phyloP scores from a whole-genome alignment of 805 yeast species.

The Monosporozyma aquatica region DNA sequence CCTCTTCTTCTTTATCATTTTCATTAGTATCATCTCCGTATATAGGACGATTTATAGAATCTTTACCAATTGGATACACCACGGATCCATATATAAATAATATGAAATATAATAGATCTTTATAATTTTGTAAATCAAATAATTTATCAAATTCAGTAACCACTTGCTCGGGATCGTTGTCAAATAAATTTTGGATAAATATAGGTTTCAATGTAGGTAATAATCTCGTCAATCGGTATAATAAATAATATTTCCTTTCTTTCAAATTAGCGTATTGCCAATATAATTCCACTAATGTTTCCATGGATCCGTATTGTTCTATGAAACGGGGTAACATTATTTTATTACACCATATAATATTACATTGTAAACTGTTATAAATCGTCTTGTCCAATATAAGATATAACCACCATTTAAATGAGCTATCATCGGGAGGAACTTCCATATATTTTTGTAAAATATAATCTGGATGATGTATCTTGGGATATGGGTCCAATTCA shows the following conservation, averaged over 20 bases:
- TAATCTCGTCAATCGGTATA: conserved; percentile 17
- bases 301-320: neutral
- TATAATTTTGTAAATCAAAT: conserved; percentile 14
- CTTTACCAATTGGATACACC: conserved; percentile 15
- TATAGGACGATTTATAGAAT: no score
- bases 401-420: conserved; percentile 11
- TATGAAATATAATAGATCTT: conserved; percentile 20
- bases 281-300: neutral
- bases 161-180: conserved; percentile 3
- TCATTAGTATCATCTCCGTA: no score
- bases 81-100: conserved; percentile 20
- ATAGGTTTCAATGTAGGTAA: conserved; percentile 14
- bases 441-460: neutral
- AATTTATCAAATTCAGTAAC: conserved; percentile 16
- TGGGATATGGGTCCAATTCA: neutral
- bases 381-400: conserved; percentile 24
- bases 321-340: neutral
- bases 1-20: neutral
- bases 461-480: neutral
- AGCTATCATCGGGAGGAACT: neutral
- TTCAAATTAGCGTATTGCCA: conserved; percentile 5
- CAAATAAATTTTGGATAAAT: conserved; percentile 11
- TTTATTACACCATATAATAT: conserved; percentile 14
- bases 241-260: conserved; percentile 17
- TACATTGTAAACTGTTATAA: conserved; percentile 16